Percentiles rank a stretch among this genome's conserved stretches.
These are phyloP conservation scores for Pseudogymnoascus destructans DNA, from an alignment of 2,329 filamentous ascomycete species.

Conservation along the genomic window DNA sequence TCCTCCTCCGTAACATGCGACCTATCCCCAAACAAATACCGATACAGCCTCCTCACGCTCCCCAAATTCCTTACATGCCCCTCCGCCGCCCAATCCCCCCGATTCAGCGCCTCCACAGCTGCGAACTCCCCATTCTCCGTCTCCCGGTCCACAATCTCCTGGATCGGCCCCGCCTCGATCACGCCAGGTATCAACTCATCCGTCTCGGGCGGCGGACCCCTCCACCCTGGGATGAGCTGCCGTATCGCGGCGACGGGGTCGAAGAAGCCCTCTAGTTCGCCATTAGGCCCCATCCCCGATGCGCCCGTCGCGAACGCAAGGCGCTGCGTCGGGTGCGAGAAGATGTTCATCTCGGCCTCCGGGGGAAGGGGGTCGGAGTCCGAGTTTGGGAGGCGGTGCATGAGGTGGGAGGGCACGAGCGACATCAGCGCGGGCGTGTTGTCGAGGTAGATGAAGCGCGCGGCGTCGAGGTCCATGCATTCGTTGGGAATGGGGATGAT, in stretches of 20 bases:
- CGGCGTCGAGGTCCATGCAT: slow-evolving; percentile 22
- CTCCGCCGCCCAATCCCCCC: slow-evolving; percentile 15
- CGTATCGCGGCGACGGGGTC: slow-evolving; percentile 21
- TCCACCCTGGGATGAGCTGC: slow-evolving; percentile 16
- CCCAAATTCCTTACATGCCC: slow-evolving; percentile 12
- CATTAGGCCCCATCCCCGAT: slow-evolving; percentile 6
- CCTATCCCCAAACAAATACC: slow-evolving; percentile 5
- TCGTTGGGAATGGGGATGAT: background rate
- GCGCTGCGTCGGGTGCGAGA: slow-evolving; percentile 21
- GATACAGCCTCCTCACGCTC: background rate
- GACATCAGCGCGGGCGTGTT: slow-evolving; percentile 24
- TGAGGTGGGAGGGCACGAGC: slow-evolving; percentile 20
- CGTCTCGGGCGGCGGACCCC: background rate
- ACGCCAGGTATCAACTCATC: background rate
- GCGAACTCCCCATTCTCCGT: slow-evolving; percentile 2
- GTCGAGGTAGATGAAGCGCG: slow-evolving; percentile 25
- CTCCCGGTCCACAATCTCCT: background rate
- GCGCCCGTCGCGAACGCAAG: slow-evolving; percentile 10
- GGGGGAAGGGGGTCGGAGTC: slow-evolving; percentile 26
- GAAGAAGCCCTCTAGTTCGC: slow-evolving; percentile 11
- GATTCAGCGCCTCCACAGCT: background rate
- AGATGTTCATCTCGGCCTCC: slow-evolving; percentile 19
- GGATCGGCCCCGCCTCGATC: background rate
- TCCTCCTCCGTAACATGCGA: background rate
- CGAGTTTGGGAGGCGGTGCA: slow-evolving; percentile 24